phyloP scores from a whole-genome alignment of 2,329 filamentous ascomycete species.

The Massarina eburnea region DNA sequence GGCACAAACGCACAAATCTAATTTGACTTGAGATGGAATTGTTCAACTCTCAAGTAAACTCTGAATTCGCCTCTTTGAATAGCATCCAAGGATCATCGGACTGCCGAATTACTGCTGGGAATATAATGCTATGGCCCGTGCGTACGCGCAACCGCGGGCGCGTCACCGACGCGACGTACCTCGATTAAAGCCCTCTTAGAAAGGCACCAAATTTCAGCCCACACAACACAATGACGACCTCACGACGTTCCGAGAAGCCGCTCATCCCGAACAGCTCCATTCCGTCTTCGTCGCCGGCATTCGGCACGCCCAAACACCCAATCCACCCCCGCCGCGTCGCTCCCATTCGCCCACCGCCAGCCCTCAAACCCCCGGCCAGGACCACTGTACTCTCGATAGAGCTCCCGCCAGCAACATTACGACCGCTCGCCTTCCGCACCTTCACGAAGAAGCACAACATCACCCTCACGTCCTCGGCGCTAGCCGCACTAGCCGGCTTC shows the following conservation, averaged over 20 bases:
- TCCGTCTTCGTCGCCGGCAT: slow-evolving; percentile 87
- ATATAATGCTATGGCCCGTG: slow-evolving; percentile 16
- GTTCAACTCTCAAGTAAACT: too few species aligned
- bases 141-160: slow-evolving; percentile 20
- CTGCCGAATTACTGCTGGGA: too few species aligned
- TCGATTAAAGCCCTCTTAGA: not conserved
- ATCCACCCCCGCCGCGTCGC: slow-evolving; percentile 58
- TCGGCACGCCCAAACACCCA: slow-evolving; percentile 82
- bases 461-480: slow-evolving; percentile 82
- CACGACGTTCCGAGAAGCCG: slow-evolving; percentile 34
- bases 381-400: slow-evolving; percentile 80
- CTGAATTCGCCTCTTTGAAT: too few species aligned
- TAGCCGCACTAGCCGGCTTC: slow-evolving; percentile 83
- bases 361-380: slow-evolving; percentile 54
- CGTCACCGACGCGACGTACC: slow-evolving; percentile 22
- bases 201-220: not conserved
- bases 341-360: slow-evolving; percentile 48
- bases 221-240: slow-evolving; percentile 27
- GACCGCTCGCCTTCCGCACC: slow-evolving; percentile 89
- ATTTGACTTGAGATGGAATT: too few species aligned
- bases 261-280: slow-evolving; percentile 58
- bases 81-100: too few species aligned
- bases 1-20: too few species aligned
- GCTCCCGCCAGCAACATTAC: slow-evolving; percentile 80
- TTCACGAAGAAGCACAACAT: slow-evolving; percentile 98